Evolutionary conservation across 345 rosid genomes (phyloP).

Genomic region (Noccaea caerulescens): DNA sequence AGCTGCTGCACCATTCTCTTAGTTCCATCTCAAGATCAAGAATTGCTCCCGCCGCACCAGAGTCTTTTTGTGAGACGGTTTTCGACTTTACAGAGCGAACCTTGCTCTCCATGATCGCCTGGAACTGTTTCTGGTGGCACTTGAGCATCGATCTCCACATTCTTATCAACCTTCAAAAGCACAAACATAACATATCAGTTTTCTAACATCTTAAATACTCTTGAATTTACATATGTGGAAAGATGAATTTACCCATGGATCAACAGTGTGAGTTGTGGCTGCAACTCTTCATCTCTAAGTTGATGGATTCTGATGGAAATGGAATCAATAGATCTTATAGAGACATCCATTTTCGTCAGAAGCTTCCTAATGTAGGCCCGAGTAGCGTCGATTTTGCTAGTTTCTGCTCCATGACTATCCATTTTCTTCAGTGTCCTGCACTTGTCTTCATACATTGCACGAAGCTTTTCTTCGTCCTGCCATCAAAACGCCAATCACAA

Average conservation of each 20-base stretch:
- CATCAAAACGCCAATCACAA: conserved; percentile 38
- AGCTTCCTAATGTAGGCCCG: conserved; percentile 67
- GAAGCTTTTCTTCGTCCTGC: conserved; percentile 85
- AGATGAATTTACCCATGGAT: conserved; percentile 60
- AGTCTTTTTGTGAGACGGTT: conserved; percentile 55
- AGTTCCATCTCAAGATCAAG: conserved; percentile 82
- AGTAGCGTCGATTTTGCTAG: conserved; percentile 74
- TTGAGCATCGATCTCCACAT: conserved; percentile 93
- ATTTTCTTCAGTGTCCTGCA: conserved; percentile 62
- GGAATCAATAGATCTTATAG: conserved; percentile 64
- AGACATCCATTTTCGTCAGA: conserved; percentile 68
- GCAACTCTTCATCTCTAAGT: conserved; percentile 86
- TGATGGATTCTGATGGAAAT: conserved; percentile 78
- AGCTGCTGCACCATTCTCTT: conserved; percentile 67
- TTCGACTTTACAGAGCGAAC: conserved; percentile 61
- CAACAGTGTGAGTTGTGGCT: conserved; percentile 71
- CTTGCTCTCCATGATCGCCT: conserved; percentile 84
- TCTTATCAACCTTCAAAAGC: conserved; percentile 62
- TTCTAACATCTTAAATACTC: neutral
- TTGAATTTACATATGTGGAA: neutral
- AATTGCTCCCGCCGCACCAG: conserved; percentile 71
- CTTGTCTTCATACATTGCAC: conserved; percentile 69
- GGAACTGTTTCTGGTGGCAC: conserved; percentile 91
- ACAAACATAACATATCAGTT: neutral
- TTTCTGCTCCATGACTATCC: conserved; percentile 75